Evolutionary conservation across 2,329 filamentous ascomycete genomes (phyloP).

Genomic region (Aspergillus ustus): DNA sequence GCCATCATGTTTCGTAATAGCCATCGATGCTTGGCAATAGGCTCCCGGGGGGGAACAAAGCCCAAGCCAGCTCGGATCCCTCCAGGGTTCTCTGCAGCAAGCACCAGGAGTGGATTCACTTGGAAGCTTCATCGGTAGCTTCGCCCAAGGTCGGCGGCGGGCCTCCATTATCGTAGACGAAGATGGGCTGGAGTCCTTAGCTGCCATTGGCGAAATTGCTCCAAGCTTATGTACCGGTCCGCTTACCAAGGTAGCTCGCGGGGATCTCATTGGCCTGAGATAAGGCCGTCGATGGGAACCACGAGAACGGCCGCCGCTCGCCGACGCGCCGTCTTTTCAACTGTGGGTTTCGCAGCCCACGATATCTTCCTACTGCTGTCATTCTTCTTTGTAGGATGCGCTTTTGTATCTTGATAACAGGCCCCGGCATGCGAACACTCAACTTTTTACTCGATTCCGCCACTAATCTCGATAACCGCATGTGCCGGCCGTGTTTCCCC

Average conservation of each 20-base stretch:
- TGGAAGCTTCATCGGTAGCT: neutral
- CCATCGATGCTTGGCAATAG: slow-evolving; percentile 1
- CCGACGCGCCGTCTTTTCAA: neutral
- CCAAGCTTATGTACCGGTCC: slow-evolving; percentile 15
- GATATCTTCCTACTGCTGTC: neutral
- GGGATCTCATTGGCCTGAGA: slow-evolving; percentile 1
- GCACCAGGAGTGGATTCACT: no score
- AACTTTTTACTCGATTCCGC: slow-evolving; percentile 15
- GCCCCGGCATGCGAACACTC: neutral
- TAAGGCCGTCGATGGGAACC: slow-evolving; percentile 3
- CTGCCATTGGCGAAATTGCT: slow-evolving; percentile 12
- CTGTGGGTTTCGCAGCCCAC: neutral
- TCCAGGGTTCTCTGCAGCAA: neutral
- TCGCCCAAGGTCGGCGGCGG: neutral
- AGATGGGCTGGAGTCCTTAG: neutral
- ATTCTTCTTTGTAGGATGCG: neutral
- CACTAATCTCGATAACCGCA: slow-evolving; percentile 16
- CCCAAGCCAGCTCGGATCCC: neutral
- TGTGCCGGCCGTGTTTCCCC: neutral
- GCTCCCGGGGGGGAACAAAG: neutral
- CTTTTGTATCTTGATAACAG: slow-evolving; percentile 1
- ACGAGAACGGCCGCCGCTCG: neutral
- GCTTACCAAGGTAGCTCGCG: neutral
- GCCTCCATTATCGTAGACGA: slow-evolving; percentile 3
- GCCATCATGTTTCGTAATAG: slow-evolving; percentile 13